These are phyloP conservation scores for Colletotrichum trifolii DNA, from an alignment of 2,329 filamentous ascomycete genomes.

Conservation along the genomic window DNA sequence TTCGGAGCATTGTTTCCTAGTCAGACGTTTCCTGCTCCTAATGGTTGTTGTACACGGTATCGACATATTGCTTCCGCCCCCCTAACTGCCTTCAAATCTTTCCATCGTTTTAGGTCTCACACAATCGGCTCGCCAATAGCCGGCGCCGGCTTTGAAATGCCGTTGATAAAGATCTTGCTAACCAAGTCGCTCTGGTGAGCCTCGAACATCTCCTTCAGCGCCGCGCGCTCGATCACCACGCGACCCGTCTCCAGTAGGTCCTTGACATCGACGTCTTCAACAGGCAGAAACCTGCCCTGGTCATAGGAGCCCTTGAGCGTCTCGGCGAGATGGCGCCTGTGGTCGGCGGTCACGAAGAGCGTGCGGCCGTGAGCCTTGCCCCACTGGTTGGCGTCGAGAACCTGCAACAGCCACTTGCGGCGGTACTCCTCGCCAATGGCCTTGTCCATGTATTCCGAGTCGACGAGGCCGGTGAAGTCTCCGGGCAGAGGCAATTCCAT, in stretches of 20 bases:
- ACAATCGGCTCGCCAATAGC: slow-evolving; percentile 47
- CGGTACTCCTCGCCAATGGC: slow-evolving; percentile 67
- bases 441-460: slow-evolving; percentile 53
- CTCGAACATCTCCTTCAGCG: slow-evolving; percentile 79
- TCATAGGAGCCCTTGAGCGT: slow-evolving; percentile 72
- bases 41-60: slow-evolving; percentile 30
- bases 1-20: slow-evolving; percentile 28
- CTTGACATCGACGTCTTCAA: slow-evolving; percentile 93
- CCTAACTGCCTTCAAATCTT: background rate
- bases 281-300: slow-evolving; percentile 75
- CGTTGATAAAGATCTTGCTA: slow-evolving; percentile 57
- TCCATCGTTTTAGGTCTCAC: background rate
- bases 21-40: slow-evolving; percentile 26
- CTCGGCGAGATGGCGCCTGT: slow-evolving; percentile 71
- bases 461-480: slow-evolving; percentile 58
- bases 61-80: slow-evolving; percentile 8
- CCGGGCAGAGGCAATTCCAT: slow-evolving; percentile 72
- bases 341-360: slow-evolving; percentile 76
- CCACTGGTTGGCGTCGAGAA: slow-evolving; percentile 78
- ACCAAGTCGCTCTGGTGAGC: slow-evolving; percentile 77
- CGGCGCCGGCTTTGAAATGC: slow-evolving; percentile 48
- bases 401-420: slow-evolving; percentile 71
- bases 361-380: slow-evolving; percentile 75
- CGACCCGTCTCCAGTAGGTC: slow-evolving; percentile 87
- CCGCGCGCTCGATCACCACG: slow-evolving; percentile 85